phyloP scores from a whole-genome alignment of 139 green algal species.

The Diplosphaera chodatii region DNA sequence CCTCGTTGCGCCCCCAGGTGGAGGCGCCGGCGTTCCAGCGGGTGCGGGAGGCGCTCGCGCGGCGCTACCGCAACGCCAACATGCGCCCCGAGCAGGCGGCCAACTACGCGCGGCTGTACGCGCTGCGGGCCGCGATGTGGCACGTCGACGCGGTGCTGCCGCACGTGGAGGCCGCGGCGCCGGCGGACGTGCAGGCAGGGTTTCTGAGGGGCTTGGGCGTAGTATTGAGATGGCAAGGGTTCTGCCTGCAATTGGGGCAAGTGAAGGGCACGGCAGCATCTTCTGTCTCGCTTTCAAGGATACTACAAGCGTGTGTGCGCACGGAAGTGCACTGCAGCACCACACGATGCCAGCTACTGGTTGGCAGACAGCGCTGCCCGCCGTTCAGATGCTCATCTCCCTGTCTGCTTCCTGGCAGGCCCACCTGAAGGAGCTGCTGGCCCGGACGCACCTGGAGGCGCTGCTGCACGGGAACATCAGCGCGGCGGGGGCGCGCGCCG shows the following conservation, averaged over 20 bases:
- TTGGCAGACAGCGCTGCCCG: no score
- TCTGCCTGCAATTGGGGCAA: no score
- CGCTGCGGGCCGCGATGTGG: slow-evolving; percentile 42
- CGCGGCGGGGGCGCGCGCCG: slow-evolving; percentile 3
- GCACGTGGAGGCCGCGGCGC: slow-evolving; percentile 22
- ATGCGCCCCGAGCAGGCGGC: slow-evolving; percentile 73
- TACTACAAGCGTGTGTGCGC: no score
- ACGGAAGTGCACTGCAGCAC: no score
- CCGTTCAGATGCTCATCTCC: no score
- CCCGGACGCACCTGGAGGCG: slow-evolving; percentile 57
- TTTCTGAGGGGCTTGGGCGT: no score
- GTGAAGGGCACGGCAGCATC: no score
- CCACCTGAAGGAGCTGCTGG: slow-evolving; percentile 33
- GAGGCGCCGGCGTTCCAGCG: slow-evolving; percentile 31
- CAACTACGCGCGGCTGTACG: slow-evolving; percentile 61
- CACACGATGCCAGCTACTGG: no score
- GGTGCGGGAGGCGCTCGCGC: slow-evolving; percentile 65
- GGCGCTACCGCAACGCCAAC: slow-evolving; percentile 79
- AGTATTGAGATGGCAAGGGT: no score
- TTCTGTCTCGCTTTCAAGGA: no score
- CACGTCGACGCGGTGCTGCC: slow-evolving; percentile 23
- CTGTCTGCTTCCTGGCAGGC: slow-evolving; percentile 2
- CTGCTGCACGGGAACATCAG: slow-evolving; percentile 78
- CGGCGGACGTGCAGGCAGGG: slow-evolving; percentile 22
- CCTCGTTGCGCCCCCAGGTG: not conserved